Conservation (phyloP, 164 flowering plant species). For the Vitis cinerea region DNA sequence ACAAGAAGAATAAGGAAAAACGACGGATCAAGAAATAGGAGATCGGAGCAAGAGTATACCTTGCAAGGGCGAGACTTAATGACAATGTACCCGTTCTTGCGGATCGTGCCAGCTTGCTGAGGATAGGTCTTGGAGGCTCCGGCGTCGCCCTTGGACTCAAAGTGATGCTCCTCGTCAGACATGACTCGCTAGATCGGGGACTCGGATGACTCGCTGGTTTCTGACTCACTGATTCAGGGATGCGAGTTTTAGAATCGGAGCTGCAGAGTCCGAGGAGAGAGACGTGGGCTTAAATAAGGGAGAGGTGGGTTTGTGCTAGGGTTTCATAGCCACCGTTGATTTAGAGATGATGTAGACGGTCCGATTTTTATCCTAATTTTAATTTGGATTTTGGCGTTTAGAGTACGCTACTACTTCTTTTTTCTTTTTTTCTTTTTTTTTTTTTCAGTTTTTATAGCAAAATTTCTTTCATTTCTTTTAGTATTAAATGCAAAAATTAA, state of each 20-base stretch:
- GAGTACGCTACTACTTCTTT: too few relatives aligned
- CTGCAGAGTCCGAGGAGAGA: background rate
- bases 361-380: too few relatives aligned
- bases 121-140: slow-evolving; percentile 47
- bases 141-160: slow-evolving; percentile 37
- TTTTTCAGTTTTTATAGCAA: too few relatives aligned
- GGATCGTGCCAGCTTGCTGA: slow-evolving; percentile 49
- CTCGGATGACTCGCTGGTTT: too few relatives aligned
- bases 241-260: background rate
- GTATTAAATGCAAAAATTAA: too few relatives aligned
- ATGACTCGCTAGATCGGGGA: slow-evolving; percentile 5
- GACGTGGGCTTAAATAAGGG: too few relatives aligned
- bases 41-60: slow-evolving; percentile 9
- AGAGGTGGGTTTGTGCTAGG: too few relatives aligned
- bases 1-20: too few relatives aligned
- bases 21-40: background rate
- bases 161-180: slow-evolving; percentile 48
- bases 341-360: background rate
- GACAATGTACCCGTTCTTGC: slow-evolving; percentile 42
- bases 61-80: slow-evolving; percentile 47
- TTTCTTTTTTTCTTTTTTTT: too few relatives aligned
- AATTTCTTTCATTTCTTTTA: too few relatives aligned
- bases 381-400: too few relatives aligned
- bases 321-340: background rate
- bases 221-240: background rate